Base-by-base conservation (phyloP, 2,329 filamentous ascomycete genomes). In the Fusarium bulbicola region DNA sequence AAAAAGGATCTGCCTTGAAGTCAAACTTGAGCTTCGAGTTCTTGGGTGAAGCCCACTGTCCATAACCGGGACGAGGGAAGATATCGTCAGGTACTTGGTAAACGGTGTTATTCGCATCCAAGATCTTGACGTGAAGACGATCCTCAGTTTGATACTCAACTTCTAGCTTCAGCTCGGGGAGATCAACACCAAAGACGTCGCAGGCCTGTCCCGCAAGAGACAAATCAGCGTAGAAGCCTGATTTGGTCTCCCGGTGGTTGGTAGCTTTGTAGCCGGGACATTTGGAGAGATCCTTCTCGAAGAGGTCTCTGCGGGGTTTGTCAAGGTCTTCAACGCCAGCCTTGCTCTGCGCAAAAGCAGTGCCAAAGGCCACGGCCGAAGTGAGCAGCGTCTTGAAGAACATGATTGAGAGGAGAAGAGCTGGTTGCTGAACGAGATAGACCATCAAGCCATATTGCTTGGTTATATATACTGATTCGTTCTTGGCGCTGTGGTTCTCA, bases 101-200 rank as follows among this genome's bases (percentile, higher is more conserved):
- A 52, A 92, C 91, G 34, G 90, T 86, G 70, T 92, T 87, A n/a
- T 84, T 88, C 11, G 87, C 86, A 80, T 95, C 93, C 71, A 91
- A 84, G 61, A 97, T 94, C 74, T 91, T 89, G 56, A 96, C 85
- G 62, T 92, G 91, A 45, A 96, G 81, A 4, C 93, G 87, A 74
- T 93, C 88, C 21, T 78, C 64, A 24, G 77, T 78, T 46, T 82
- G 79, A 42, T 82, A 81, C 8, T 79, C 78, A 18, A 96, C 91
- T 7, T 89, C 87, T 37, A 97, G 83, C 40, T 86, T 87, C 54
- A 97, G 83, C 9, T 87, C 84, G 30, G 91, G 86, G 34, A 97
- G 84, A 78, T 97, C 94, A 13, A 87, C 92, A 1, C 94, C 94
- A 72, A 95, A 97, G 28, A 90, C 88, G 80, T 95, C 92, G 84